Base-by-base conservation (phyloP, 208 protist genomes). In the Acanthamoeba quina region DNA sequence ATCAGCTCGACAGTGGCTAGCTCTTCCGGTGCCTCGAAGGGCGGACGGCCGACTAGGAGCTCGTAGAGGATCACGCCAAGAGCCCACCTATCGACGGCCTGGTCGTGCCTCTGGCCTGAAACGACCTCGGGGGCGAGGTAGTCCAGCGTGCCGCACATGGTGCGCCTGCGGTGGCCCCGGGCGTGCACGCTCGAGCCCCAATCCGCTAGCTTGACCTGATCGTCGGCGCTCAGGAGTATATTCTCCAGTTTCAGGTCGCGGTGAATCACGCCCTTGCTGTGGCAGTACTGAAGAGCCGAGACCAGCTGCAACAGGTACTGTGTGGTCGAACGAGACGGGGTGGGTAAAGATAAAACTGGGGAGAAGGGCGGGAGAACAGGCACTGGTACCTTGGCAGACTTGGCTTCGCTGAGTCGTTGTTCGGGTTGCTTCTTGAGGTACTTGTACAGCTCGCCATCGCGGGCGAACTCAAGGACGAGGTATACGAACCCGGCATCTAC, bases 41-140 rank as follows among this genome's bases (percentile, higher is more conserved):
- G 99, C 17, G 98, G 99, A 64, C 97, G 95, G 13, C 99, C 99
- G 34, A 98, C 97, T 17, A 99, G 97, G 54, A 99, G 98, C 96
- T 99, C 99, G 95, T 99, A 99, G 95, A 98, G 98, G 62, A 99
- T 98, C 52, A 99, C 98, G 83, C 99, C 99, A 0, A 99, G 97
- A 74, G 97, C 98, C 99, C 99, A 99, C 26, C 99, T 86, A 91
- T 99, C 99, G 9, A 96, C 94, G 3, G 66, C 58, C 34, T 93
- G 70, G 60, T 94, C 91, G 95, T 99, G 98, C 19, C 88, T 74
- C 89, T 98, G 96, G 34, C 98, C 97, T 54, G 98, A 97, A n/a
- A 99, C 96, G 95, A 99, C 99, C 96, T 99, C 99, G 0, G 99
- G 99, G 11, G 99, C 98, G 47, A 99, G 98, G 97, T 99, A 99